Conservation (phyloP, 2,329 filamentous ascomycete genomes). For the Fusarium lateritium region DNA sequence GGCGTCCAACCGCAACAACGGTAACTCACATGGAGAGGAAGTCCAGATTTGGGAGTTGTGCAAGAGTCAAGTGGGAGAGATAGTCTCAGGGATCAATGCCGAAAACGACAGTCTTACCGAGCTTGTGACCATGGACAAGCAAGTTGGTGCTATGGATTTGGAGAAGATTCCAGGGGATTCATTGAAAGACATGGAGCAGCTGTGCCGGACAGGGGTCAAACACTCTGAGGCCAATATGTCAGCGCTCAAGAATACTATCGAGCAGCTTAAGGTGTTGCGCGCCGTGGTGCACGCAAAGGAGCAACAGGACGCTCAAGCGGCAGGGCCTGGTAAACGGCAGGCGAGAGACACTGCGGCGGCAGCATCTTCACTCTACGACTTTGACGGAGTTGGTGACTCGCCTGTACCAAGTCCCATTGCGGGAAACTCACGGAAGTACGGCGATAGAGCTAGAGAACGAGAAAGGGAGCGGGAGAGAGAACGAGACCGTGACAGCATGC, state of each 20-base stretch:
- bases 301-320: slow-evolving; percentile 54
- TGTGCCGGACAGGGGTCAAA: slow-evolving; percentile 61
- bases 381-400: slow-evolving; percentile 62
- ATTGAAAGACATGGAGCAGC: slow-evolving; percentile 61
- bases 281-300: slow-evolving; percentile 62
- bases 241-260: slow-evolving; percentile 57
- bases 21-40: slow-evolving; percentile 61
- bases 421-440: slow-evolving; percentile 54
- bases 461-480: slow-evolving; percentile 55
- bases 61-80: slow-evolving; percentile 58
- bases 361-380: slow-evolving; percentile 60
- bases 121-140: slow-evolving; percentile 59
- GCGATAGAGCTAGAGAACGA: slow-evolving; percentile 56
- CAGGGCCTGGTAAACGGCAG: slow-evolving; percentile 51
- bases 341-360: slow-evolving; percentile 47
- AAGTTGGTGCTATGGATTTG: slow-evolving; percentile 57
- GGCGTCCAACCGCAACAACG: slow-evolving; percentile 61
- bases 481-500: slow-evolving; percentile 58
- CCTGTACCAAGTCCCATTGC: slow-evolving; percentile 62
- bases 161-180: slow-evolving; percentile 56
- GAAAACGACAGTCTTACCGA: slow-evolving; percentile 60
- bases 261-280: slow-evolving; percentile 60
- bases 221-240: slow-evolving; percentile 57
- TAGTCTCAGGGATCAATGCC: slow-evolving; percentile 58
- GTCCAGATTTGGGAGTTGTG: slow-evolving; percentile 60